Conservation (phyloP, 2,329 filamentous ascomycete genomes). For the Coleophoma eucalyptorum region DNA sequence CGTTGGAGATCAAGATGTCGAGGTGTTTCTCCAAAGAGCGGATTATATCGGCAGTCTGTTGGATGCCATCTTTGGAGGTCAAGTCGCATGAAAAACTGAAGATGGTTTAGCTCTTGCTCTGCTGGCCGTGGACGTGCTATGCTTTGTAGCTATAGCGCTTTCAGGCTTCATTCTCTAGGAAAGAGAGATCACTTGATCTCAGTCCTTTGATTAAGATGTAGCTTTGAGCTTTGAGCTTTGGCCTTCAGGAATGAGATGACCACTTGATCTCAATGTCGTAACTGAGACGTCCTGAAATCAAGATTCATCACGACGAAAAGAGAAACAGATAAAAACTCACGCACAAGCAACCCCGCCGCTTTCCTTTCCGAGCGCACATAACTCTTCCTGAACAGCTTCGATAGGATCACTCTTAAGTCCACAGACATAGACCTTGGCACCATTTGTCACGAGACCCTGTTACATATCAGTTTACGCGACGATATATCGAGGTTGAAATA, state of each 20-base stretch:
- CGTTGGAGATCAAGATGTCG: conserved; percentile 45
- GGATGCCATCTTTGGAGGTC: conserved; percentile 36
- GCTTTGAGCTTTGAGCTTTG: no score
- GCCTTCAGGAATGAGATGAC: no score
- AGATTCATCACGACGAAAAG: neutral
- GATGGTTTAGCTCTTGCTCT: neutral
- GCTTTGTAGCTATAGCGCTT: conserved; percentile 14
- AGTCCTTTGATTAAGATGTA: no score
- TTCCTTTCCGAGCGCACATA: conserved; percentile 32
- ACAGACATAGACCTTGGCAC: conserved; percentile 42
- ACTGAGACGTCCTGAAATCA: neutral
- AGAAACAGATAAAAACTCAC: conserved; percentile 19
- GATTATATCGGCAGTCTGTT: conserved; percentile 27
- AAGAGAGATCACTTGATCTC: no score
- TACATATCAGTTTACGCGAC: neutral
- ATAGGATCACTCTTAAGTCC: conserved; percentile 38
- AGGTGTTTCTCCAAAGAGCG: conserved; percentile 33
- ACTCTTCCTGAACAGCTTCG: conserved; percentile 29
- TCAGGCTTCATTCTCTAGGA: neutral
- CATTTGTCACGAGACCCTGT: conserved; percentile 39
- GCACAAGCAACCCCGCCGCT: conserved; percentile 34
- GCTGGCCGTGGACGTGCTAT: neutral
- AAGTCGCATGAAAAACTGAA: conserved; percentile 32
- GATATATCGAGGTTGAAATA: neutral
- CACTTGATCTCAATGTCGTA: no score